Conservation (phyloP, 768 basidiomycete genomes). For the Daedaleopsis nitida region DNA sequence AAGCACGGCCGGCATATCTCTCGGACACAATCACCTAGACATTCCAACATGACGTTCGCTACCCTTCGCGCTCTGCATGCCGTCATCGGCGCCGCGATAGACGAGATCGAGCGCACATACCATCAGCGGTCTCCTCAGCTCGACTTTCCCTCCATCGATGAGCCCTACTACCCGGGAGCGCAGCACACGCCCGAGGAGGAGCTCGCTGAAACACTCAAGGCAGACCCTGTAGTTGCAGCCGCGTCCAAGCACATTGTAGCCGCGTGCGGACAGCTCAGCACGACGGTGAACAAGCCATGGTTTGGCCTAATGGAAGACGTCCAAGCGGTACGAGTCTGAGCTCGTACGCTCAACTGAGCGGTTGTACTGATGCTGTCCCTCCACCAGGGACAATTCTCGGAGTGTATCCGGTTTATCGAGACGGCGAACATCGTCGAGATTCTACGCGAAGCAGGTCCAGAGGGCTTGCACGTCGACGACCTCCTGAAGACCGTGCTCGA, state of each 20-base stretch:
- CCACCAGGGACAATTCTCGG: slow-evolving; percentile 17
- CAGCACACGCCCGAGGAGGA: background rate
- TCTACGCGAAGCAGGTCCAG: slow-evolving; percentile 61
- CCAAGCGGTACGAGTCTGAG: slow-evolving; percentile 63
- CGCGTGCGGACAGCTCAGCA: slow-evolving; percentile 67
- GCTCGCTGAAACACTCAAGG: slow-evolving; percentile 50
- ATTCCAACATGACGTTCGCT: slow-evolving; percentile 50
- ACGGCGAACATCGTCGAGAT: slow-evolving; percentile 72
- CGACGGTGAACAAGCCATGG: slow-evolving; percentile 69
- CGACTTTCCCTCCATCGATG: slow-evolving; percentile 13
- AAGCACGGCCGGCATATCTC: background rate
- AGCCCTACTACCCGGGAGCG: slow-evolving; percentile 7
- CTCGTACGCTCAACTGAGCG: too few species aligned
- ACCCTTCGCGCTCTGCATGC: slow-evolving; percentile 61
- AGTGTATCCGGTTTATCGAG: slow-evolving; percentile 72
- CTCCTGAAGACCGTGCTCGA: slow-evolving; percentile 37
- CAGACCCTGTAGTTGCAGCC: slow-evolving; percentile 57
- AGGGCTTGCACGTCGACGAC: slow-evolving; percentile 50
- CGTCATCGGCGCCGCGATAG: slow-evolving; percentile 65
- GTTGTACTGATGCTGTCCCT: background rate
- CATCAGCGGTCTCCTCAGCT: slow-evolving; percentile 6
- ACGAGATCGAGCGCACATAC: slow-evolving; percentile 63
- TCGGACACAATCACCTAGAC: background rate
- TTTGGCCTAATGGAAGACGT: slow-evolving; percentile 69
- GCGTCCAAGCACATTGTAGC: slow-evolving; percentile 68